Evolutionary conservation across 164 flowering plant genomes (phyloP).

Genomic region (Nymphaea thermarum): DNA sequence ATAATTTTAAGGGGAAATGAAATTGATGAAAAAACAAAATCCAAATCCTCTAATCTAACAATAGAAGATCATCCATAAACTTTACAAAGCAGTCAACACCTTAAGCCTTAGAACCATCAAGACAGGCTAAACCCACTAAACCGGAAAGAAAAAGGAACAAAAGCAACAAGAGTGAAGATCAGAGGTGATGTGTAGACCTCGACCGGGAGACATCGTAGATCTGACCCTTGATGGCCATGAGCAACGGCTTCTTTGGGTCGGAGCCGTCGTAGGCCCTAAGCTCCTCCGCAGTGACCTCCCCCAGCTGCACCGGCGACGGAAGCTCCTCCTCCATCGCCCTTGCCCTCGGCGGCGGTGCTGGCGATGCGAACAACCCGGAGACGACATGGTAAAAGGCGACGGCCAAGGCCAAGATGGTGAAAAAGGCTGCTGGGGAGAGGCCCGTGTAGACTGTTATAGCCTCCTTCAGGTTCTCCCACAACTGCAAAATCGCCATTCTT

Average conservation of each 20-base stretch:
- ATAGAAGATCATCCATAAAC: no score
- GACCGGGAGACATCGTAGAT: conserved; percentile 57
- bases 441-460: conserved; percentile 44
- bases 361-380: conserved; percentile 34
- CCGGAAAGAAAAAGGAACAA: background rate
- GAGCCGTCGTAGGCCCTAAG: conserved; percentile 15
- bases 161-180: background rate
- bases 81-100: no score
- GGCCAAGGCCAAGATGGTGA: conserved; percentile 49
- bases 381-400: conserved; percentile 37
- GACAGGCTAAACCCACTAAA: no score
- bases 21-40: no score
- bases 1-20: no score
- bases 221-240: conserved; percentile 58
- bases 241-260: conserved; percentile 22
- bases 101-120: no score
- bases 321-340: background rate
- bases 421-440: conserved; percentile 53
- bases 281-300: conserved; percentile 13
- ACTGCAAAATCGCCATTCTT: background rate
- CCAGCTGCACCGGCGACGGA: conserved; percentile 10
- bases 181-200: conserved; percentile 19
- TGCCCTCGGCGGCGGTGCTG: background rate
- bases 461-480: conserved; percentile 7
- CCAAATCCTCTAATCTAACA: no score